phyloP scores from a whole-genome alignment of 148 eudicot genomes.

The Chenopodium formosanum region DNA sequence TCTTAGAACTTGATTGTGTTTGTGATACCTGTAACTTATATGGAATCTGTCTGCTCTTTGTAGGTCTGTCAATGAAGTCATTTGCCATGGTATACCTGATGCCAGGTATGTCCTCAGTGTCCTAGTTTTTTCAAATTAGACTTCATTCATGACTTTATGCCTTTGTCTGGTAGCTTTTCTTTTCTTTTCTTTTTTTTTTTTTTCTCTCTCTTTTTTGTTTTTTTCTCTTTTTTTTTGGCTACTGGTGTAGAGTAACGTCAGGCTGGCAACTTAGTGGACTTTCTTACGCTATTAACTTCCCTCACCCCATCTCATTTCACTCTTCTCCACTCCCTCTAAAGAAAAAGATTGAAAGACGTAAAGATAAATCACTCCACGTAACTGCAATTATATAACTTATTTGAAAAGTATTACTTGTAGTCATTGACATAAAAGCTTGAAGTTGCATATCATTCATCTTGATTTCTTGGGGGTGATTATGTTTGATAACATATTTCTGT shows the following conservation, averaged over 20 bases:
- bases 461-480: background rate
- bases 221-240: background rate
- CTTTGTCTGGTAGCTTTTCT: background rate
- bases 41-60: conserved; percentile 20
- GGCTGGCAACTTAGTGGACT: background rate
- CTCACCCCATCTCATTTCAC: background rate
- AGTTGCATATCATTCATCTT: background rate
- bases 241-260: background rate
- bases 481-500: background rate
- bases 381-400: background rate
- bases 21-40: conserved; percentile 13
- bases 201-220: background rate
- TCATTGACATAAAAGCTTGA: background rate
- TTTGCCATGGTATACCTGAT: conserved; percentile 99
- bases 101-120: conserved; percentile 52
- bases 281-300: background rate
- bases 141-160: background rate
- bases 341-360: background rate
- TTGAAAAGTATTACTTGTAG: background rate
- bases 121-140: conserved; percentile 1
- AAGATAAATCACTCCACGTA: background rate
- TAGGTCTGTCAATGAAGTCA: conserved; percentile 99
- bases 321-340: background rate
- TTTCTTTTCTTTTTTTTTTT: background rate
- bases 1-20: background rate